These are phyloP conservation scores for Jaltomata sinuosa DNA, from an alignment of 257 asterid genomes.

Conservation along the genomic window DNA sequence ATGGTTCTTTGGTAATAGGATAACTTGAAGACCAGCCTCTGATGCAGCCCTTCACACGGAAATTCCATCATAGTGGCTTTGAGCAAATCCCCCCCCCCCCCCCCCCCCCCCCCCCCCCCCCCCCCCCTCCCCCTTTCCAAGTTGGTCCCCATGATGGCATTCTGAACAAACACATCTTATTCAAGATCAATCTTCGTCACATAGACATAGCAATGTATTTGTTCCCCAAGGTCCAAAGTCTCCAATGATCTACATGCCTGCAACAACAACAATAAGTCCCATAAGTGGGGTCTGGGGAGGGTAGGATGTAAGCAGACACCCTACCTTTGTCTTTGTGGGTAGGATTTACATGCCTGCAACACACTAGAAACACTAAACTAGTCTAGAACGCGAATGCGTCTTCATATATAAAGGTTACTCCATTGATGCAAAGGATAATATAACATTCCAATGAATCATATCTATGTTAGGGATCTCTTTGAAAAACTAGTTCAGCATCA, in stretches of 20 bases:
- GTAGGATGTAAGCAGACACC: too few species aligned
- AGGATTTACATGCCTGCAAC: slow-evolving; percentile 78
- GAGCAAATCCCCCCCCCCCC: too few species aligned
- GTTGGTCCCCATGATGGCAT: slow-evolving; percentile 67
- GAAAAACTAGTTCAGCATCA: slow-evolving; percentile 65
- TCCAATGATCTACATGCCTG: slow-evolving; percentile 65
- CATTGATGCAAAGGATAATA: slow-evolving; percentile 56
- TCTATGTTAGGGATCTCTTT: slow-evolving; percentile 63
- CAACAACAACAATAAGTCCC: too few species aligned
- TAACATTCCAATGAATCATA: slow-evolving; percentile 86
- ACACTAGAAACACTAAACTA: slow-evolving; percentile 78
- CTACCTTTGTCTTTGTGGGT: too few species aligned
- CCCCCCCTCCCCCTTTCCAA: too few species aligned
- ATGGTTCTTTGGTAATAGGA: too few species aligned
- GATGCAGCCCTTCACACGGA: too few species aligned
- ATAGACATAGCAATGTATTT: slow-evolving; percentile 45
- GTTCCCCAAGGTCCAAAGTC: slow-evolving; percentile 45
- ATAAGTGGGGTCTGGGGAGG: too few species aligned
- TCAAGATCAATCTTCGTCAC: slow-evolving; percentile 45
- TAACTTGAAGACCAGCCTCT: too few species aligned
- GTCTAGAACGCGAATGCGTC: slow-evolving; percentile 13
- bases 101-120: too few species aligned
- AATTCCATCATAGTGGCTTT: too few species aligned
- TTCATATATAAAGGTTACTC: too few species aligned
- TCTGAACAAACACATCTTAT: slow-evolving; percentile 47